Conservation (phyloP, 148 eudicot species). For the Mesembryanthemum crystallinum region DNA sequence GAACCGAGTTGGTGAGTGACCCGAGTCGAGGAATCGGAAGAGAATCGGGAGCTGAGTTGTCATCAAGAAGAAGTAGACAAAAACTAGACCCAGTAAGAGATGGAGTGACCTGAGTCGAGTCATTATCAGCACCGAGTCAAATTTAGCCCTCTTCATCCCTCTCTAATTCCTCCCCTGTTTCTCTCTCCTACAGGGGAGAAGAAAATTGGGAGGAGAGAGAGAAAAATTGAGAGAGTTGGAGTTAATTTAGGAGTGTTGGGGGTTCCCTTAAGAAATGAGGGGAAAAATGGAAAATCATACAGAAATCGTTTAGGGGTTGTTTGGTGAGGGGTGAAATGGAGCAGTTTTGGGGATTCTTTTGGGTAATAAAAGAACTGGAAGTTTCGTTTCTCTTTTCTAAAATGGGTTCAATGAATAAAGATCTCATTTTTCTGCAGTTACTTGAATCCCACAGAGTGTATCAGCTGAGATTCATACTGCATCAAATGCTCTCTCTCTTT, state of each 20-base stretch:
- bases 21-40: constrained; percentile 31
- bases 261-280: neutral
- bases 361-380: neutral
- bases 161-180: neutral
- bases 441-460: constrained; percentile 1
- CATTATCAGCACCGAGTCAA: constrained; percentile 47
- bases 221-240: neutral
- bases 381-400: neutral
- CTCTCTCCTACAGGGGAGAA: neutral
- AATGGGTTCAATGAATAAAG: neutral
- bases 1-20: constrained; percentile 12
- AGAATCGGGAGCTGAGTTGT: constrained; percentile 58
- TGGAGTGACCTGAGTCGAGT: constrained; percentile 64
- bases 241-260: neutral
- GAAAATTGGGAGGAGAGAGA: neutral
- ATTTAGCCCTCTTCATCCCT: constrained; percentile 42
- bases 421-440: neutral
- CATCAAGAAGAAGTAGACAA: constrained; percentile 50
- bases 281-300: neutral
- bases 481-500: constrained; percentile 1
- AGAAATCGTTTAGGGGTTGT: neutral
- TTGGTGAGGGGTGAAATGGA: neutral
- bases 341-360: neutral
- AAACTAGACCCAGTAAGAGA: constrained; percentile 40
- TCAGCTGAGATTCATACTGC: constrained; percentile 15